Evolutionary conservation across 202 grass and related monocot genomes (phyloP), one percentile per base, ranked within the genome.

Genomic region (Dendrocalamus latiflorus): DNA sequence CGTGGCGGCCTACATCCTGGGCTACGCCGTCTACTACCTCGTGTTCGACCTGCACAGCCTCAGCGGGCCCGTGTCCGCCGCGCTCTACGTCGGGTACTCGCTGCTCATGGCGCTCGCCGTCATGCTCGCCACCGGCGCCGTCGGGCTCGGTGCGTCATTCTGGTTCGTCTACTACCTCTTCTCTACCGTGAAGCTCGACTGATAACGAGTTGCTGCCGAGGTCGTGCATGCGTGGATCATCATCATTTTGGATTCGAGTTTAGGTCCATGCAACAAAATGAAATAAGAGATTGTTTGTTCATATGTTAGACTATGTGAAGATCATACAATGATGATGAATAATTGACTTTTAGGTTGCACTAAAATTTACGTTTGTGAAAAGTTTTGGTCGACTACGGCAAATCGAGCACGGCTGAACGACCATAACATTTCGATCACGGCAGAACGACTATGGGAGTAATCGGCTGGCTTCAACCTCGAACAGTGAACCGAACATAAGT

Each of bases 111-210:
- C 63, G 22, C 83, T 91, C n/a, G 86, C 78, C 37, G 48, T 88
- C 82, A 88, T 88, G 90, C 86, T 91, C 22, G 86, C 90, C 50
- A 88, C 90, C n/a, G 86, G 89, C 44, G 83, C 86, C 36, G 68
- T 86, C 56, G 90, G 90, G 2, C 64, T 91, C 63, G 75, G 13
- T 44, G 83, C 86, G 2, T 88, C 90, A 4, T 83, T 89, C 74
- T 71, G 74, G 54, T 91, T 91, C 55, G 86, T 89, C 15, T 60
- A 83, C 60, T 83, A 86, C 83, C 78, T 91, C 28, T 91, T 91
- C 74, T 88, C 90, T 67, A 68, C 86, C 28, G 78, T 88, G 17
- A 88, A 91, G 86, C 59, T 86, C 15, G 82, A 91, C 41, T 91
- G 72, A 89, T 14, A n/a, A 1, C 73, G 1, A 57, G 6, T 1